Evolutionary conservation across 352 stramenopile genomes (phyloP).

Genomic region (Albugo candida): DNA sequence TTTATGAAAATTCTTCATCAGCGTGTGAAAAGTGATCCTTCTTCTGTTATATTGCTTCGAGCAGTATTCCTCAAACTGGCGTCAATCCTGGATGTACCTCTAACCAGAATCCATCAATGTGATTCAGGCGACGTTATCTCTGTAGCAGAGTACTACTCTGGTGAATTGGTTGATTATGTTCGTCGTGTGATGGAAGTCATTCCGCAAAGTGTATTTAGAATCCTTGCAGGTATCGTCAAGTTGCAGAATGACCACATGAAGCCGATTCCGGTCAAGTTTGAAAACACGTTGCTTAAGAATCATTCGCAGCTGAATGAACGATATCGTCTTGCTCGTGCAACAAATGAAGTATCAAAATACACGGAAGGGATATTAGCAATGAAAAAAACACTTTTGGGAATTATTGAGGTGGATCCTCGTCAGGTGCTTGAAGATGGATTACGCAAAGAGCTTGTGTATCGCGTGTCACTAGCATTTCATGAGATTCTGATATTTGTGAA

Average conservation of each 20-base stretch:
- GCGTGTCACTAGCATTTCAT: conserved; percentile 69
- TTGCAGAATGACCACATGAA: conserved; percentile 85
- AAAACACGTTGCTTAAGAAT: conserved; percentile 84
- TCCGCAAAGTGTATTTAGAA: conserved; percentile 86
- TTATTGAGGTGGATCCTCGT: conserved; percentile 87
- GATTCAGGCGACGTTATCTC: conserved; percentile 83
- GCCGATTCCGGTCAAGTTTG: conserved; percentile 81
- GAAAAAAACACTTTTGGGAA: conserved; percentile 86
- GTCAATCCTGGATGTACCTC: conserved; percentile 85
- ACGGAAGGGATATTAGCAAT: conserved; percentile 89
- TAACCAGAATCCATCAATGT: conserved; percentile 85
- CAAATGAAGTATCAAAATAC: conserved; percentile 91
- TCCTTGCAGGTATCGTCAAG: conserved; percentile 85
- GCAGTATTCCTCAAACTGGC: conserved; percentile 90
- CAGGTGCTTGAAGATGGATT: conserved; percentile 87
- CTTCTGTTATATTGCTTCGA: conserved; percentile 81
- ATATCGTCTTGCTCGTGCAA: conserved; percentile 83
- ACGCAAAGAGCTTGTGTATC: conserved; percentile 86
- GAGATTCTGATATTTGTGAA: conserved; percentile 76
- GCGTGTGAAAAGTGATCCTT: conserved; percentile 83
- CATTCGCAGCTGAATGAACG: conserved; percentile 83
- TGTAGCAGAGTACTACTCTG: conserved; percentile 88
- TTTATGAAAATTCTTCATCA: conserved; percentile 90
- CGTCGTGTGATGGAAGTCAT: conserved; percentile 90
- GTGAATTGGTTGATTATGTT: conserved; percentile 87